Base-by-base conservation (phyloP, 2,329 filamentous ascomycete genomes). In the Fusarium domesticum region DNA sequence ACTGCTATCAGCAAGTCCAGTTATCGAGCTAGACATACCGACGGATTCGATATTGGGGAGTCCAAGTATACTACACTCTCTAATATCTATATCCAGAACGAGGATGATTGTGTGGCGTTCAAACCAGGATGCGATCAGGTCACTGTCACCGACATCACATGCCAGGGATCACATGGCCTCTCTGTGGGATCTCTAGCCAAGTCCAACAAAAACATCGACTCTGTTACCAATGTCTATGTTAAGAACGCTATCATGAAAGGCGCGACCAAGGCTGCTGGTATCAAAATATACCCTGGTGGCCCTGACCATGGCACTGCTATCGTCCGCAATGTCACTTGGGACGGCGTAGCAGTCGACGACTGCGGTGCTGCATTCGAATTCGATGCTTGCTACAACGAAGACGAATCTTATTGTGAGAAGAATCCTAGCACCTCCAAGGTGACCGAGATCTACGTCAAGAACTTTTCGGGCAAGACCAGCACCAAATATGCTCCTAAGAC, bases 61-160 rank as follows among this genome's bases (percentile, higher is more conserved):
- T 31, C 23, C 5, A 39, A 18, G 7, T 33, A 39, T 33, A 18
- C 18, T 18, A 39, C 37, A 11, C 14, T 39, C 11, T 16, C 37
- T 4, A 19, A 30, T 14, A 20, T 30, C 15, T 16, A 15, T 11
- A 18, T 39, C 28, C 14, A 14, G 8, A 39, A 39, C 17, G 19
- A 39, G 10, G 37, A 39, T 30, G 37, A 39, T 17, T 39, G 37
- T 18, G 16, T 39, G 5, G 37, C 37, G 10, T 31, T 39, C 15
- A 39, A 39, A n/a, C 16, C 37, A 12, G 25, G 37, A n/a, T 30
- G 23, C 11, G 25, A 39, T 19, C 18, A 39, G 7, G 15, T 30
- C 6, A 32, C 23, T 11, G 28, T 39, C 37, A 32, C 25, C 14
- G 30, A 30, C 23, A 32, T 39, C 6, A 39, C 37, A 1, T 39